Evolutionary conservation across 208 protist species (phyloP), one percentile per base, ranked within the genome.

Genomic region (Acanthamoeba divionensis): DNA sequence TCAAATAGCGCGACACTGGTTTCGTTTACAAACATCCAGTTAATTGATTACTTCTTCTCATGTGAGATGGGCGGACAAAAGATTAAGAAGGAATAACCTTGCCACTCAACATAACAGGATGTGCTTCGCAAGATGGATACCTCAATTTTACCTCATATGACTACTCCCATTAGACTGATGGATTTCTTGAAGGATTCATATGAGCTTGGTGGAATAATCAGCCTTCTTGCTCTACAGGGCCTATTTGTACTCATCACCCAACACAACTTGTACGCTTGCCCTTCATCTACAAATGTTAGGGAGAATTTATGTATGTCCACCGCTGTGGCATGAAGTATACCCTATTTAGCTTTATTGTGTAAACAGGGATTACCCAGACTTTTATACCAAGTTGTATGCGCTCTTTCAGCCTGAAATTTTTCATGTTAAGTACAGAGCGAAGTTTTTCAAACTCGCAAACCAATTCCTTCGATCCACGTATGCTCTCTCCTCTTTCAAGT

Each of bases 171-270:
- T 2, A 71, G 54, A 29, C 41, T 87, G 33, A 50, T 93, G 15
- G 93, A 94, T 63, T 94, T 93, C 57, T 45, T 94, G 36, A 92
- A 91, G 29, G 75, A 89, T 12, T 91, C 93, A 24, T 94, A 93
- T 57, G 83, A 92, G 18, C n/a, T 71, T 7, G 57, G 69, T 31
- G 93, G 93, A 24, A 73, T 94, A 13, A 52, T 91, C 2, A 88
- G 69, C 29, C 8, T 94, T 26, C 73, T 93, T 1, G 63, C 93
- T 0, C 71, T 94, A 9, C 85, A 91, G 44, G 85, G 90, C 29
- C 21, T 94, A 38, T 93, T 93, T 63, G 44, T 87, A 3, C 87
- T 94, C 26, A 94, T 94, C 55, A 90, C 89, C 57, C 73, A 93
- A 66, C 87, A 94, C 87, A 91, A 92, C 66, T 60, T 93, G 87